Percentiles rank a stretch among this genome's conserved stretches.
phyloP scores from a whole-genome alignment of 108 stramenopile species.

The Stephanodiscus triporus region DNA sequence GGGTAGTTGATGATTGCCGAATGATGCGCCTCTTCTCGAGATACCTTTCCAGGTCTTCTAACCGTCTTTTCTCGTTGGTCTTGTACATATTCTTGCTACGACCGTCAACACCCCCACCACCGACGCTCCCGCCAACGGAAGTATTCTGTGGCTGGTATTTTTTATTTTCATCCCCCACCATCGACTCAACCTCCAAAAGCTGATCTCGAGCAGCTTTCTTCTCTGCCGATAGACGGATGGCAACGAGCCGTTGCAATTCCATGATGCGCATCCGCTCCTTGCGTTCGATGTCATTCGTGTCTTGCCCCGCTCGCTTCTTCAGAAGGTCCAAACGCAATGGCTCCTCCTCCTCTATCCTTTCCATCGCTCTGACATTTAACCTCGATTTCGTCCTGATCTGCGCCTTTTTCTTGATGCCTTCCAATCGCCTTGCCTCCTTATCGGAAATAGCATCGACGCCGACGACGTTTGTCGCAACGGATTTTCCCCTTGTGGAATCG shows the following conservation, averaged over 20 bases:
- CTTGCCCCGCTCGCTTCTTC: neutral
- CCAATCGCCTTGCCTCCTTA: slow-evolving; percentile 6
- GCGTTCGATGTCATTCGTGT: neutral
- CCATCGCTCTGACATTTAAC: neutral
- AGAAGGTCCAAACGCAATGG: slow-evolving; percentile 12
- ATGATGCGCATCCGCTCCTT: slow-evolving; percentile 11
- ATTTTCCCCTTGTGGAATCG: neutral
- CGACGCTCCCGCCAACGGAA: neutral
- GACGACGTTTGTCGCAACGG: neutral
- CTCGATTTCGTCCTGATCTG: neutral
- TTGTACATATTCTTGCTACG: neutral
- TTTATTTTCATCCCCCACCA: neutral
- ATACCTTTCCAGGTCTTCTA: slow-evolving; percentile 2
- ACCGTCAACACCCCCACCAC: neutral
- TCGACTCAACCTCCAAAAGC: neutral
- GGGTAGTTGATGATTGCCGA: neutral
- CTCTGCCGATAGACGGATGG: neutral
- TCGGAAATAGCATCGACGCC: neutral
- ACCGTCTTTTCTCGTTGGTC: slow-evolving; percentile 5
- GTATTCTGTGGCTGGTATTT: neutral
- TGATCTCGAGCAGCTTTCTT: neutral
- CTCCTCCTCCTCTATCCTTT: neutral
- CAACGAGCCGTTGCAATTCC: slow-evolving; percentile 2
- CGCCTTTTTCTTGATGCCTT: neutral
- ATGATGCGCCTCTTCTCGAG: neutral